phyloP scores from a whole-genome alignment of 257 asterid species.

The Marsdenia floribunda region DNA sequence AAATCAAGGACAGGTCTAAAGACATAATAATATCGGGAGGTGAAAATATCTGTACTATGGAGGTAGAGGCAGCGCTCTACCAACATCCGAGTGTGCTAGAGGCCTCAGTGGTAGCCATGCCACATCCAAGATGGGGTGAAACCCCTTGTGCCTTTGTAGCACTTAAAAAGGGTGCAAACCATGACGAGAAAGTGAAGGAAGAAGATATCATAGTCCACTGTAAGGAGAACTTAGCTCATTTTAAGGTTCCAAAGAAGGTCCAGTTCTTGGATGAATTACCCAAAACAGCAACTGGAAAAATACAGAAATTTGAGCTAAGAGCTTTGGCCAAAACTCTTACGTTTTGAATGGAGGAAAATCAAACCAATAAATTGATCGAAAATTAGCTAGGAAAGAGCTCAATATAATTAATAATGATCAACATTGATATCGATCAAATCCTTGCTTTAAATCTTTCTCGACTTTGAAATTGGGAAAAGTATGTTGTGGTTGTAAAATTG shows the following conservation, averaged over 20 bases:
- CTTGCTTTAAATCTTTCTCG: constrained; percentile 61
- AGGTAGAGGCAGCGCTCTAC: no score
- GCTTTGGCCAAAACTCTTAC: constrained; percentile 46
- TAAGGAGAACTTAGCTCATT: constrained; percentile 47
- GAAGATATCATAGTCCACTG: constrained; percentile 55
- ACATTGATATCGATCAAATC: constrained; percentile 36
- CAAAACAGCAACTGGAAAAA: constrained; percentile 60
- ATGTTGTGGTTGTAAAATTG: no score
- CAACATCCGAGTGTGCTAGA: no score
- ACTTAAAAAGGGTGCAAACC: no score
- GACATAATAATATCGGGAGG: no score
- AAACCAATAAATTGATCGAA: constrained; percentile 13
- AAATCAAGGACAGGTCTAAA: no score
- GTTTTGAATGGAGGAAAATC: constrained; percentile 10
- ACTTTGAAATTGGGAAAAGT: constrained; percentile 39
- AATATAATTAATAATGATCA: constrained; percentile 24
- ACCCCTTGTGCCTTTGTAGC: no score
- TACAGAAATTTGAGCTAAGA: constrained; percentile 61
- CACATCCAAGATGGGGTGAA: no score
- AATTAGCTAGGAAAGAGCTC: constrained; percentile 25
- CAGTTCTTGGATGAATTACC: constrained; percentile 57
- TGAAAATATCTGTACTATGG: no score
- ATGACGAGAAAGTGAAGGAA: constrained; percentile 22
- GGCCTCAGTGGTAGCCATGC: no score
- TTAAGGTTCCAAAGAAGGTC: constrained; percentile 80